phyloP scores from a whole-genome alignment of 2,329 filamentous ascomycete genomes.

The Colletotrichum kahawae region DNA sequence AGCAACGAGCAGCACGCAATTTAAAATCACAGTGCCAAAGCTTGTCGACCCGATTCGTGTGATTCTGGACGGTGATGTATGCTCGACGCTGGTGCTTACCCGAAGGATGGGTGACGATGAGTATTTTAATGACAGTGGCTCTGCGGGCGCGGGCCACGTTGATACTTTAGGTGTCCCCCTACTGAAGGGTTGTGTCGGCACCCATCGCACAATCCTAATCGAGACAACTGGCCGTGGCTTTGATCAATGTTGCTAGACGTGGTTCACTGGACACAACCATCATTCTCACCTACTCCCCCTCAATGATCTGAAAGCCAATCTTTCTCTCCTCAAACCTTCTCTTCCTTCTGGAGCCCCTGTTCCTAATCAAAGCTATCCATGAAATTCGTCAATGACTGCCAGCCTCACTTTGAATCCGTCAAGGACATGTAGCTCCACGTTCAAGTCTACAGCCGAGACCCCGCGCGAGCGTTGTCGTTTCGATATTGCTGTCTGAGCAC shows the following conservation, averaged over 20 bases:
- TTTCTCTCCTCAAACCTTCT: background rate
- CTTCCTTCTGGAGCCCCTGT: background rate
- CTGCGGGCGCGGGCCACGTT: background rate
- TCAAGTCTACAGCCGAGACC: background rate
- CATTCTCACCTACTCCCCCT: background rate
- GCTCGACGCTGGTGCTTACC: background rate
- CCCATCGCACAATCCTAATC: background rate
- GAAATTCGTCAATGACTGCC: background rate
- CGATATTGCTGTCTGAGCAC: background rate
- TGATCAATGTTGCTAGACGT: background rate
- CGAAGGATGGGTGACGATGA: background rate
- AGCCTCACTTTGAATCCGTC: background rate
- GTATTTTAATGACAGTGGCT: background rate
- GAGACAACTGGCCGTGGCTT: background rate
- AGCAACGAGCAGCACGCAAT: slow-evolving; percentile 16
- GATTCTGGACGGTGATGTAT: background rate
- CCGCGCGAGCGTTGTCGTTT: background rate
- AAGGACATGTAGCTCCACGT: background rate
- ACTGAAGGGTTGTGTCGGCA: background rate
- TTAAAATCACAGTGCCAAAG: background rate
- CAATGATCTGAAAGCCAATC: background rate
- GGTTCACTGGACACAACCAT: background rate
- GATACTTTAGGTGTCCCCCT: background rate
- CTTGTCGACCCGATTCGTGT: background rate
- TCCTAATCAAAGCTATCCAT: background rate